These are phyloP conservation scores for Rosa hybrid DNA, from an alignment of 331 rosid genomes.

Conservation along the genomic window DNA sequence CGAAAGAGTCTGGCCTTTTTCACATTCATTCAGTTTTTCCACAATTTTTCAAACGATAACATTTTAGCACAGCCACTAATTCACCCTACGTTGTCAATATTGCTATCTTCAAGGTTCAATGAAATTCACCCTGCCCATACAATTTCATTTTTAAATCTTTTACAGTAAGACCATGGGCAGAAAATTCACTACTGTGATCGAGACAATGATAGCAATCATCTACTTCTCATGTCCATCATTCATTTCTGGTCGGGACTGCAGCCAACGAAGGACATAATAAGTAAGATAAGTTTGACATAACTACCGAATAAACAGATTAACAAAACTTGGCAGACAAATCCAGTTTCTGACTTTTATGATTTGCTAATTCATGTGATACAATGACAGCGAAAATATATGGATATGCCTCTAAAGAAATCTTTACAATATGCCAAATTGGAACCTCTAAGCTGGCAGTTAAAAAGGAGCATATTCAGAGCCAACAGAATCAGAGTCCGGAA, in stretches of 20 bases:
- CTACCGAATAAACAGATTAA: no score
- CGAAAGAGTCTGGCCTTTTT: no score
- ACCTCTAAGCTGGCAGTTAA: background rate
- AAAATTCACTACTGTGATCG: conserved; percentile 47
- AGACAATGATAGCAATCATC: no score
- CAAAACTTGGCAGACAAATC: no score
- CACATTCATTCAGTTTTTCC: no score
- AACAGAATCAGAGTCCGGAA: background rate
- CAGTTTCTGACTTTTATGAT: background rate
- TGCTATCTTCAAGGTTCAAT: no score
- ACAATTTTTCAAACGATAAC: no score
- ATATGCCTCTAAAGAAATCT: background rate
- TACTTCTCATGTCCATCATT: background rate
- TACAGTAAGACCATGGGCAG: conserved; percentile 65
- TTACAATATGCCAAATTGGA: background rate
- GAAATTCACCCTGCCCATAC: conserved; percentile 29
- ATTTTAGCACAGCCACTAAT: no score
- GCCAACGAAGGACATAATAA: no score
- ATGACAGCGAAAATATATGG: no score
- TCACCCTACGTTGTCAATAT: no score
- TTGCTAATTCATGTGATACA: background rate
- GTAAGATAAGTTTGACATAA: no score
- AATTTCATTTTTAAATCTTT: conserved; percentile 66
- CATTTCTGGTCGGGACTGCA: conserved; percentile 13
- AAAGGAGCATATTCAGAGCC: background rate